Base-by-base conservation (phyloP, 2,329 filamentous ascomycete species). In the Penicillium oxalicum region DNA sequence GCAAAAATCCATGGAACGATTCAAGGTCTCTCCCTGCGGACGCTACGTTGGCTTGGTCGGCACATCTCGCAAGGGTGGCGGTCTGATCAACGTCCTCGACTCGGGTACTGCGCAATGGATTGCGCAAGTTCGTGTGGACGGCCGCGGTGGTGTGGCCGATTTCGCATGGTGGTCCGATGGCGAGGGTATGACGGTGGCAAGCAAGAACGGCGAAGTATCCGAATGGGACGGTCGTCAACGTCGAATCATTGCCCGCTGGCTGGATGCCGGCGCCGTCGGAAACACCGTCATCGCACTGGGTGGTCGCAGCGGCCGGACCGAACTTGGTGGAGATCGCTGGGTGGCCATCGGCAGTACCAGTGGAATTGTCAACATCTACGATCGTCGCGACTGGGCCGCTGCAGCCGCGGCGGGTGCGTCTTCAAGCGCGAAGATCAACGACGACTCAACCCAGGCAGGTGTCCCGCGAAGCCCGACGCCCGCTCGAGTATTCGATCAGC, bases 321-420 rank as follows among this genome's bases (percentile, higher is more conserved):
- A 67, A 38, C 56, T 79, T 4, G 91, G 91, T 26, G 84, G 84
- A 4, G 88, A 95, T 69, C 79, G 88, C 49, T 98, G 91, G 90
- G 82, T 96, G 11, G 90, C 88, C 0, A 76, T 96, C 38, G 93
- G 93, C 9, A 91, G 86, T 50, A 87, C 82, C 55, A 90, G 83
- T 53, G 93, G 93, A 50, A 87, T 98, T 49, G 83, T 94, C 49
- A 97, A 97, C 69, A 78, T 98, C 52, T 98, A 98, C 73, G 89
- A 97, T 65, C 85, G 93, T 4, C 75, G 80, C 54, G 75, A 78
- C 27, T 83, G 89, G 72, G 71, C 72, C 35, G 63, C 63, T 29
- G 59, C 74, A 43, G 68, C 67, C 52, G 68, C 66, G 51, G 60
- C 63, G 51, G 59, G 52, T 32, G 24, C 7, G 40, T 18, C 18